Percentiles rank a stretch among this genome's conserved stretches.
Evolutionary conservation across 1,139 yeast genomes (phyloP).

Genomic region (Yueomyces sp.): DNA sequence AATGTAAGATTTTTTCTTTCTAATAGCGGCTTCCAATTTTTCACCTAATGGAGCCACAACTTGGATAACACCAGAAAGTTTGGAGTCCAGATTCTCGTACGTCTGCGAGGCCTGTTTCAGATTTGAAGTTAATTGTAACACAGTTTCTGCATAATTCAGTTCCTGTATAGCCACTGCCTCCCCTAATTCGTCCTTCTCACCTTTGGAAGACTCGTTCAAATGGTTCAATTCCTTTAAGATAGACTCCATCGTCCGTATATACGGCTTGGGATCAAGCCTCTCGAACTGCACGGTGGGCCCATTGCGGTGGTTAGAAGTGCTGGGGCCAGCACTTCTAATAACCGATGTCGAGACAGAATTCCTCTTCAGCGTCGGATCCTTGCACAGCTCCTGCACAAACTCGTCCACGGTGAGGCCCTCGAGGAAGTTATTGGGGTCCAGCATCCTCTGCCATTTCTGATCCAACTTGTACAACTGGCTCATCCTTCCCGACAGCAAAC

Average conservation of each 20-base stretch:
- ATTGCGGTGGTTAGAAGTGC: neutral
- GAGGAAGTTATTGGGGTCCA: conserved; percentile 61
- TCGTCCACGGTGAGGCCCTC: conserved; percentile 63
- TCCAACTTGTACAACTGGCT: conserved; percentile 26
- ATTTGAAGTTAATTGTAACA: conserved; percentile 41
- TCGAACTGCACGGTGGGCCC: conserved; percentile 6
- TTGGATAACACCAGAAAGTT: conserved; percentile 46
- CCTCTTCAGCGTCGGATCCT: conserved; percentile 35
- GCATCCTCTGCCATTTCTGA: conserved; percentile 53
- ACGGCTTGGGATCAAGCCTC: conserved; percentile 78
- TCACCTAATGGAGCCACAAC: conserved; percentile 68
- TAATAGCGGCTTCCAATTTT: conserved; percentile 60
- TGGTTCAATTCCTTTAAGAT: conserved; percentile 60
- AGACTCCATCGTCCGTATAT: conserved; percentile 84
- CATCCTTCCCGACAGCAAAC: too few species aligned
- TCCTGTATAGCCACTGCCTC: conserved; percentile 52
- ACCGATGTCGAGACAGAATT: neutral
- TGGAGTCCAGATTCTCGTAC: conserved; percentile 47
- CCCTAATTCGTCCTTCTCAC: conserved; percentile 37
- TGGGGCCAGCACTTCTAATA: neutral
- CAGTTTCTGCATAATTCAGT: conserved; percentile 53
- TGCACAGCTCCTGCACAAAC: conserved; percentile 72
- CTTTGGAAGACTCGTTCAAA: conserved; percentile 41
- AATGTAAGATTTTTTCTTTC: conserved; percentile 60
- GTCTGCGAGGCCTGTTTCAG: conserved; percentile 28